These are phyloP conservation scores for Knufia fluminis DNA, from an alignment of 2,329 filamentous ascomycete genomes.

Conservation along the genomic window DNA sequence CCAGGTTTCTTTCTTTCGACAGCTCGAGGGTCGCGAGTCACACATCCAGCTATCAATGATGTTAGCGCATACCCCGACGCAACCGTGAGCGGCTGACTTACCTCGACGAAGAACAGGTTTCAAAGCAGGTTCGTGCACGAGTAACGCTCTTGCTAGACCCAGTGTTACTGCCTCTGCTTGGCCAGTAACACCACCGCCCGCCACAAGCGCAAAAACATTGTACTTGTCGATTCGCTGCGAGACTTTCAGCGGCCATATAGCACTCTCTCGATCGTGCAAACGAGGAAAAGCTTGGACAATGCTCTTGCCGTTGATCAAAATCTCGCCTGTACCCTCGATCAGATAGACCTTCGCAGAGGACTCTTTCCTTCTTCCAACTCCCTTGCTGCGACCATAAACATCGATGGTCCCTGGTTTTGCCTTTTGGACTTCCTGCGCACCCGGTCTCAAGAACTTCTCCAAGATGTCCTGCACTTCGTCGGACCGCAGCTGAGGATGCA, in stretches of 20 bases:
- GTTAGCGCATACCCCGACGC: conserved; percentile 11
- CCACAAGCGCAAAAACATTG: conserved; percentile 81
- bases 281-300: conserved; percentile 73
- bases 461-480: conserved; percentile 57
- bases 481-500: conserved; percentile 70
- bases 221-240: conserved; percentile 87
- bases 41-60: conserved; percentile 63
- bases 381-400: conserved; percentile 65
- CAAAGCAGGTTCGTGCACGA: conserved; percentile 84
- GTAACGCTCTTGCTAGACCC: conserved; percentile 75
- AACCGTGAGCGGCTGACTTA: conserved; percentile 42
- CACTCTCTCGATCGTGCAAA: conserved; percentile 88
- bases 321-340: conserved; percentile 85
- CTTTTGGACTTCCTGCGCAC: conserved; percentile 60
- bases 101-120: conserved; percentile 82
- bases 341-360: conserved; percentile 77
- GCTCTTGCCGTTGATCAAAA: conserved; percentile 82
- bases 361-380: conserved; percentile 77
- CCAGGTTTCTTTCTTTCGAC: conserved; percentile 99
- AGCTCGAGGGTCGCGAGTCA: conserved; percentile 80
- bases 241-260: conserved; percentile 77
- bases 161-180: conserved; percentile 92
- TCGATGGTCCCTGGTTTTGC: conserved; percentile 61
- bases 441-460: conserved; percentile 60
- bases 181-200: conserved; percentile 83